Evolutionary conservation across 1,284 basidiomycete species (phyloP).

Genomic region (Sutorius eximius): DNA sequence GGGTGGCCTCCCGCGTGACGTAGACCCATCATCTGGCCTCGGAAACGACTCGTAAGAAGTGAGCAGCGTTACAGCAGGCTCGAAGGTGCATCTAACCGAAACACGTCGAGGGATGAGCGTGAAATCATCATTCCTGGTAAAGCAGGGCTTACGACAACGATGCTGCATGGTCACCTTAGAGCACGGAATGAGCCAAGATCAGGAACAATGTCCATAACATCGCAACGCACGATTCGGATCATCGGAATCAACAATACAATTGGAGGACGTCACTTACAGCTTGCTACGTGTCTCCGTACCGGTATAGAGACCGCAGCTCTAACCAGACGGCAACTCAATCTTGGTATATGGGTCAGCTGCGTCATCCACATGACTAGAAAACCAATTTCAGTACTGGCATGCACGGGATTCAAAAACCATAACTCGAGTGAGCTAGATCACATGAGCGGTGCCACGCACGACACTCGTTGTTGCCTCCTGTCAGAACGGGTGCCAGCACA

Average conservation of each 20-base stretch:
- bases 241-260: not conserved
- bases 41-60: not conserved
- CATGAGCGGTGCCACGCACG: not conserved
- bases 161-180: not conserved
- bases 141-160: not conserved
- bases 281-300: not conserved
- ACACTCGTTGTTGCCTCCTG: not conserved
- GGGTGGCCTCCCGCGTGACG: not conserved
- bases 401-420: not conserved
- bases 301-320: not conserved
- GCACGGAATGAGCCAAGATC: not conserved
- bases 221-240: not conserved
- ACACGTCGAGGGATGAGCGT: not conserved
- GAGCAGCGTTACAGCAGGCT: not conserved
- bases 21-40: not conserved
- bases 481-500: not conserved
- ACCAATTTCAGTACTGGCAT: too few relatives aligned
- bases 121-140: not conserved
- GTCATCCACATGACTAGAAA: not conserved
- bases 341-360: not conserved
- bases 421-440: not conserved
- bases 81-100: not conserved
- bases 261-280: not conserved
- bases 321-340: not conserved
- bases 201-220: not conserved